Conservation (phyloP, 140 eudicot genomes). For the Ambrosia hybrid region DNA sequence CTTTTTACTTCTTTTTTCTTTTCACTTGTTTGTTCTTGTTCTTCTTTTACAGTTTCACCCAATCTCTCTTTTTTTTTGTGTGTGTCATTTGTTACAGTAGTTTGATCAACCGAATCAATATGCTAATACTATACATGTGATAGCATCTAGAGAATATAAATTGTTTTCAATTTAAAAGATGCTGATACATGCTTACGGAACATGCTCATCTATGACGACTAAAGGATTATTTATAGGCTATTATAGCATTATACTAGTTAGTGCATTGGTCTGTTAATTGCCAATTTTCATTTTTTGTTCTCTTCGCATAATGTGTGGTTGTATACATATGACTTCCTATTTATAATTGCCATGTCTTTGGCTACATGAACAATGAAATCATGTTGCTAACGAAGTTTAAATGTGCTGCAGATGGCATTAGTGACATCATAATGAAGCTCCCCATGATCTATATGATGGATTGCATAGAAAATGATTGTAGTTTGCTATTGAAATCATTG, state of each 20-base stretch:
- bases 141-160: neutral
- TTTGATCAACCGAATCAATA: conserved; percentile 10
- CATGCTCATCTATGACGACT: neutral
- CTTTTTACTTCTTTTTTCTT: neutral
- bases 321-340: conserved; percentile 17
- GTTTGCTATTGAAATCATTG: conserved; percentile 54
- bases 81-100: neutral
- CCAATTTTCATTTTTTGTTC: conserved; percentile 6
- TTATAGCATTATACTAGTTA: neutral
- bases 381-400: conserved; percentile 36
- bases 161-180: neutral
- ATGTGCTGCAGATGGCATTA: conserved; percentile 56
- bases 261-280: neutral
- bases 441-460: conserved; percentile 79
- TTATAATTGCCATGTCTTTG: conserved; percentile 16
- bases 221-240: conserved; percentile 1
- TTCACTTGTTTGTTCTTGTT: conserved; percentile 8
- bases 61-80: too few relatives aligned
- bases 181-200: conserved; percentile 9
- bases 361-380: conserved; percentile 24
- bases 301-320: too few relatives aligned
- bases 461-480: conserved; percentile 80
- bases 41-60: conserved; percentile 17
- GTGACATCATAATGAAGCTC: conserved; percentile 45
- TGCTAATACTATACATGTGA: conserved; percentile 1